A percentile compares a stretch with the other conserved stretches of the same genome.
Conservation (phyloP, 805 yeast genomes). For the Teunomyces gatunensis region DNA sequence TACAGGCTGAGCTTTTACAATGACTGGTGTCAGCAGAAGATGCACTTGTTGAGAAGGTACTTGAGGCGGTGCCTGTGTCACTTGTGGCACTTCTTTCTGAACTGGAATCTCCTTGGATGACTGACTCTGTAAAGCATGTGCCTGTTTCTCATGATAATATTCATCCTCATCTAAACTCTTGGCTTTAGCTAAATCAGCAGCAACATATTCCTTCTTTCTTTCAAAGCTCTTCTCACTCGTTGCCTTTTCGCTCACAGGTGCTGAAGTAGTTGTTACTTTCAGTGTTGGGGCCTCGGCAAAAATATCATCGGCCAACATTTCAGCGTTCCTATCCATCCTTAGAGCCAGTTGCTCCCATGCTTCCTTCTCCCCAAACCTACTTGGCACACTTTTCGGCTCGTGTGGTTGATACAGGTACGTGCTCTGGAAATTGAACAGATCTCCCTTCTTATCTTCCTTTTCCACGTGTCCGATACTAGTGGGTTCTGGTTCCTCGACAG, state of each 20-base stretch:
- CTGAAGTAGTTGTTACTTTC: not conserved
- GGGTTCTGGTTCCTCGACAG: not conserved
- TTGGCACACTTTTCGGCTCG: conserved; percentile 1
- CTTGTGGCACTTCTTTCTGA: not conserved
- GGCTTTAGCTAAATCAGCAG: not conserved
- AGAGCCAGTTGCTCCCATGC: conserved; percentile 34
- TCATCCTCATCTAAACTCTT: not conserved
- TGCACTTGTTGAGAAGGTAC: not conserved
- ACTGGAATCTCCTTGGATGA: not conserved
- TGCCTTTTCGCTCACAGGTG: not conserved
- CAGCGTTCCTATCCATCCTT: conserved; percentile 30
- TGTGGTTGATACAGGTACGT: conserved; percentile 13
- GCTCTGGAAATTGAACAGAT: conserved; percentile 21
- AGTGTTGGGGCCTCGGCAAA: conserved; percentile 21
- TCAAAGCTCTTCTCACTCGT: conserved; percentile 1
- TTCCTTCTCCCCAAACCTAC: conserved; percentile 26
- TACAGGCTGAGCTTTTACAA: not conserved
- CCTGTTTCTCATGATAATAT: not conserved
- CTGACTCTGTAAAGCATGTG: not conserved
- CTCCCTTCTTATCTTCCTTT: conserved; percentile 9
- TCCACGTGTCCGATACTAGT: not conserved
- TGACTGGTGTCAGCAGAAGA: not conserved
- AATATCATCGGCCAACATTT: conserved; percentile 40
- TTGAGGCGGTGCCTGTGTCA: not conserved
- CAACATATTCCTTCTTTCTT: not conserved